Percentiles rank a stretch among this genome's conserved stretches.
These are phyloP conservation scores for Cantharellus anzutake DNA, from an alignment of 768 basidiomycete genomes.

Conservation along the genomic window DNA sequence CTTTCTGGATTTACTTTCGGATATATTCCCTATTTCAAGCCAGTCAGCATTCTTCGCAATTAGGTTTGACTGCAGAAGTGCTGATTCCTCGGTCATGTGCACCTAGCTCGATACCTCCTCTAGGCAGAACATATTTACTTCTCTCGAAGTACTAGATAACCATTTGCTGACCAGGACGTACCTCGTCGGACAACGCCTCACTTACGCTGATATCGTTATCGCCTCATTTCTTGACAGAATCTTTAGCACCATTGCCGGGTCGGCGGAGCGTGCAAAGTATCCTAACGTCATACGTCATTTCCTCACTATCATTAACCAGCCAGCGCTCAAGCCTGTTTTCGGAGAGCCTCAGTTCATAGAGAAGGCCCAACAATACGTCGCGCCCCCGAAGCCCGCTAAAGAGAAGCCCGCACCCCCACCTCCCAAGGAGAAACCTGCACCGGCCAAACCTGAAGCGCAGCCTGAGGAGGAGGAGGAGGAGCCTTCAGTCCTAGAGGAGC, in stretches of 20 bases:
- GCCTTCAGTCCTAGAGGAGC: conserved; percentile 50
- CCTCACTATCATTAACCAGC: conserved; percentile 78
- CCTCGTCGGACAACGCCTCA: conserved; percentile 88
- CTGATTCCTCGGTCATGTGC: not conserved
- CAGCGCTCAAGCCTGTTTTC: conserved; percentile 47
- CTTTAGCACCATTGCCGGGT: conserved; percentile 39
- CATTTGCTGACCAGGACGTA: conserved; percentile 67
- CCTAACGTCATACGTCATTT: conserved; percentile 68
- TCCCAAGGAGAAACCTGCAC: conserved; percentile 32
- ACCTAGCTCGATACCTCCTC: conserved; percentile 37
- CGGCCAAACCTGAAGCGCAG: conserved; percentile 19
- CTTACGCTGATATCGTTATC: conserved; percentile 69
- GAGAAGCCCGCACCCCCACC: conserved; percentile 22
- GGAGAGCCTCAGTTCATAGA: conserved; percentile 42
- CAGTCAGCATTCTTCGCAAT: conserved; percentile 27
- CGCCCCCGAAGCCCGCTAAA: conserved; percentile 13
- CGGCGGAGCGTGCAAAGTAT: conserved; percentile 39
- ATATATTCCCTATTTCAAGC: conserved; percentile 55
- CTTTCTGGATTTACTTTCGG: conserved; percentile 28
- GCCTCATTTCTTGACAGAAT: conserved; percentile 39
- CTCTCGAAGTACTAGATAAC: conserved; percentile 48
- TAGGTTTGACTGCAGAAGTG: not conserved
- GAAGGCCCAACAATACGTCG: conserved; percentile 47
- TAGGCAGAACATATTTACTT: conserved; percentile 33
- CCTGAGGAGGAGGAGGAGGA: conserved; percentile 63